Conservation (phyloP, 2,329 filamentous ascomycete genomes). For the Aspergillus fijiensis region DNA sequence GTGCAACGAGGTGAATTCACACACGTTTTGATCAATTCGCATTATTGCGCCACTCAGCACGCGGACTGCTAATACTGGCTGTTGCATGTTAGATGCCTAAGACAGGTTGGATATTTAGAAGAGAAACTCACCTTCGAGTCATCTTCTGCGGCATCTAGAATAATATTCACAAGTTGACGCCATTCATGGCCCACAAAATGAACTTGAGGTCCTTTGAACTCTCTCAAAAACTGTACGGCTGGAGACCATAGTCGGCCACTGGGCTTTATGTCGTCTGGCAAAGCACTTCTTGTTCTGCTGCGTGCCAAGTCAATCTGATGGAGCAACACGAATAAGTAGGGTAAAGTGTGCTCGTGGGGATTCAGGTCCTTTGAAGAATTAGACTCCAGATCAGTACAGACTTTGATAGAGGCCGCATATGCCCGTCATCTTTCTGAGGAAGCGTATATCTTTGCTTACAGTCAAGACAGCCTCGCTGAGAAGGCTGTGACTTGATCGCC, state of each 20-base stretch:
- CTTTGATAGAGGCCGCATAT: not conserved
- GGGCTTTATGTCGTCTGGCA: slow-evolving; percentile 44
- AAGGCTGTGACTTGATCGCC: slow-evolving; percentile 35
- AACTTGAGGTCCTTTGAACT: slow-evolving; percentile 51
- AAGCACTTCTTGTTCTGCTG: slow-evolving; percentile 34
- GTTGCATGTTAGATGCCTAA: slow-evolving; percentile 3
- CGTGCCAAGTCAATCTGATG: slow-evolving; percentile 46
- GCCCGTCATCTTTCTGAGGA: not conserved
- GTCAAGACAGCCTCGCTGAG: slow-evolving; percentile 35
- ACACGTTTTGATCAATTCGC: slow-evolving; percentile 44
- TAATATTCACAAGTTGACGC: slow-evolving; percentile 35
- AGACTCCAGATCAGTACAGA: slow-evolving; percentile 1
- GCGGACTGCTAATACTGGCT: slow-evolving; percentile 42
- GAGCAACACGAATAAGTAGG: slow-evolving; percentile 58
- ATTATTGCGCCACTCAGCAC: slow-evolving; percentile 46
- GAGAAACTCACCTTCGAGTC: slow-evolving; percentile 33
- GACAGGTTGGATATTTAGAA: slow-evolving; percentile 12
- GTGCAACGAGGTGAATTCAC: slow-evolving; percentile 47
- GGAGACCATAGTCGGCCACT: slow-evolving; percentile 51
- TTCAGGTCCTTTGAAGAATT: slow-evolving; percentile 43
- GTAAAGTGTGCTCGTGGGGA: slow-evolving; percentile 58
- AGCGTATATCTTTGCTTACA: slow-evolving; percentile 24
- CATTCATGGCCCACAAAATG: slow-evolving; percentile 46
- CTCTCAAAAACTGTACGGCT: slow-evolving; percentile 52
- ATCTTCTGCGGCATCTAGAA: slow-evolving; percentile 31